These are phyloP conservation scores for Phytophthora macrochlamydospora DNA, from an alignment of 352 stramenopile genomes.

Conservation along the genomic window DNA sequence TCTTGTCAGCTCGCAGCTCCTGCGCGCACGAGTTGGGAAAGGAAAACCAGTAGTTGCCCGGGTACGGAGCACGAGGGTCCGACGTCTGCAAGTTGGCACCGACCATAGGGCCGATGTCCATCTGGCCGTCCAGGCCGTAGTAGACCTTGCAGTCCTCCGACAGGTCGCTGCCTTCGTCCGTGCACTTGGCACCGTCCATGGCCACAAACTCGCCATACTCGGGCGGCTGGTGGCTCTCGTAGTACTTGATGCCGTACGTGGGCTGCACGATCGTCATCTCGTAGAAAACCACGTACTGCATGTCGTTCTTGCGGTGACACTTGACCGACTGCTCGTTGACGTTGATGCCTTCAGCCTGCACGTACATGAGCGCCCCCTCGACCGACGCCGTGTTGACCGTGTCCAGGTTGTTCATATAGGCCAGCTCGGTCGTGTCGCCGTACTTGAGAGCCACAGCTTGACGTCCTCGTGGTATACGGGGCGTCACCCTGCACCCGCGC, in stretches of 20 bases:
- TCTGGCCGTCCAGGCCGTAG: constrained; percentile 42
- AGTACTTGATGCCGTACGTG: constrained; percentile 48
- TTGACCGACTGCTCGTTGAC: constrained; percentile 40
- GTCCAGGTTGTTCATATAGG: constrained; percentile 55
- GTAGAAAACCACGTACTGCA: constrained; percentile 73
- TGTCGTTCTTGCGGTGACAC: constrained; percentile 64
- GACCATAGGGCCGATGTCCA: constrained; percentile 54
- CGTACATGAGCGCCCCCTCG: constrained; percentile 65
- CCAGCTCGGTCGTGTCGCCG: constrained; percentile 36
- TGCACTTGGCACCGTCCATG: constrained; percentile 70
- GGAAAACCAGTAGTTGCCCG: constrained; percentile 82
- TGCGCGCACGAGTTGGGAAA: constrained; percentile 70
- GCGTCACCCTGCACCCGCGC: constrained; percentile 58
- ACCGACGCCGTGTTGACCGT: constrained; percentile 63
- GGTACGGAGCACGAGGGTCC: constrained; percentile 66
- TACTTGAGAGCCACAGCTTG: constrained; percentile 45
- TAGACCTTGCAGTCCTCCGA: constrained; percentile 54
- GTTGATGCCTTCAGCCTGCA: constrained; percentile 74
- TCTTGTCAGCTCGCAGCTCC: constrained; percentile 50
- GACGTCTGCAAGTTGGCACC: constrained; percentile 50
- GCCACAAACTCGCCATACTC: constrained; percentile 61
- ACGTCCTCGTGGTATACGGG: constrained; percentile 40
- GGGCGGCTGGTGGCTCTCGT: constrained; percentile 36
- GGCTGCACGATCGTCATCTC: constrained; percentile 54
- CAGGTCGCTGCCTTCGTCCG: constrained; percentile 39